A percentile compares a stretch with the other conserved stretches of the same genome.
phyloP scores from a whole-genome alignment of 208 protist species.

The Phytomonas francai region DNA sequence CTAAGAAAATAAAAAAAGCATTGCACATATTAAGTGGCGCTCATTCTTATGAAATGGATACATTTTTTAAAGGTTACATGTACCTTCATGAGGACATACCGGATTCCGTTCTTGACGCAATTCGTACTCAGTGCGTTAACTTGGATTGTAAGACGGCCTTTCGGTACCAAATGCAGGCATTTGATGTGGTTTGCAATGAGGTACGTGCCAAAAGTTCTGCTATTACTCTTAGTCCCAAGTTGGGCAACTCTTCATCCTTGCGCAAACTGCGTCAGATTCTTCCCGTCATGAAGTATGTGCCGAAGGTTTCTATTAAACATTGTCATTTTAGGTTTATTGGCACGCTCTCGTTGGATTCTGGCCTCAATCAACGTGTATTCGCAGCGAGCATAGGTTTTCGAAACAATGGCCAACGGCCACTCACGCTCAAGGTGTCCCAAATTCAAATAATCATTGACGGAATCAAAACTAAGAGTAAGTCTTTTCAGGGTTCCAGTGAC shows the following conservation, averaged over 20 bases:
- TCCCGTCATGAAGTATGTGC: constrained; percentile 44
- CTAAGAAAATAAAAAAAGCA: constrained; percentile 59
- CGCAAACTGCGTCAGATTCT: constrained; percentile 53
- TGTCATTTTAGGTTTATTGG: constrained; percentile 59
- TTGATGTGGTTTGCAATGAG: constrained; percentile 50
- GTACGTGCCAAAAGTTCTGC: constrained; percentile 40
- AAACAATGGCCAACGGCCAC: constrained; percentile 46
- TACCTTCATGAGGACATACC: constrained; percentile 45
- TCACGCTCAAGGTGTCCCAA: constrained; percentile 44
- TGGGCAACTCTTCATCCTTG: constrained; percentile 53
- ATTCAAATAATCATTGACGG: constrained; percentile 72
- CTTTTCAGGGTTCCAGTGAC: constrained; percentile 31
- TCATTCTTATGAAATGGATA: constrained; percentile 55
- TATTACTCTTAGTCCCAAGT: constrained; percentile 37
- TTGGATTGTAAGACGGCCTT: constrained; percentile 48
- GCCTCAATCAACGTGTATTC: constrained; percentile 16
- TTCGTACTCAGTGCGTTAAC: constrained; percentile 54
- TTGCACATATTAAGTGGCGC: constrained; percentile 47
- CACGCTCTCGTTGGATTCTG: constrained; percentile 11
- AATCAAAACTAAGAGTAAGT: constrained; percentile 37
- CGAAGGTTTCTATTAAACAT: constrained; percentile 37
- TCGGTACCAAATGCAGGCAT: constrained; percentile 61
- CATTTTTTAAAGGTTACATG: constrained; percentile 71
- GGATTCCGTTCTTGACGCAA: constrained; percentile 33
- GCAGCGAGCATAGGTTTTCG: constrained; percentile 38